These are phyloP conservation scores for Colletotrichum horii DNA, from an alignment of 2,329 filamentous ascomycete species.

Conservation along the genomic window DNA sequence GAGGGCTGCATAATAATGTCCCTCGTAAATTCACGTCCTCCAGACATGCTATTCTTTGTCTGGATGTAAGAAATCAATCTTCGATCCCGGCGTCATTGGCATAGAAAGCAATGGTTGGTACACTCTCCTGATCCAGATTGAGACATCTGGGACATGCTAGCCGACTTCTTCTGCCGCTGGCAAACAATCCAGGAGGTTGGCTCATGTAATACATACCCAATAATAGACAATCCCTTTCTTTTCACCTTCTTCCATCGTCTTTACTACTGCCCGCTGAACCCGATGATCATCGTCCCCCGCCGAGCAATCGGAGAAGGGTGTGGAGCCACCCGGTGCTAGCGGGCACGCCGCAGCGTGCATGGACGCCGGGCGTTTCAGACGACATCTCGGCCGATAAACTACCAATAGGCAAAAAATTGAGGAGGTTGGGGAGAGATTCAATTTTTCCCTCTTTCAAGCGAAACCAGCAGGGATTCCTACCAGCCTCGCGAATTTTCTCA, in stretches of 20 bases:
- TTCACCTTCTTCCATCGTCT: neutral
- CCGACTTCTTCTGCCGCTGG: neutral
- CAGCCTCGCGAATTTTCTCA: neutral
- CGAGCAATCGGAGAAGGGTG: neutral
- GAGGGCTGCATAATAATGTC: neutral
- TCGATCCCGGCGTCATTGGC: neutral
- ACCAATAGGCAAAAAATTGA: neutral
- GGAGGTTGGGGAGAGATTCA: conserved; percentile 1
- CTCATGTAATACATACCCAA: neutral
- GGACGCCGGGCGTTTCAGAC: conserved; percentile 14
- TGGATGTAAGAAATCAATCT: neutral
- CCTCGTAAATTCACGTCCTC: neutral
- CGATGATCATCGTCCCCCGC: neutral
- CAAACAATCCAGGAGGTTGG: neutral
- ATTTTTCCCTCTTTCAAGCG: neutral
- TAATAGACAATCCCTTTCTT: neutral
- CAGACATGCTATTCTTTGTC: neutral
- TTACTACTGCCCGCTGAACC: neutral
- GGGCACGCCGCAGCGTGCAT: neutral
- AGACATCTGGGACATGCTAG: neutral
- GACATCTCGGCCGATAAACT: conserved; percentile 7
- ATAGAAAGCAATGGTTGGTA: neutral
- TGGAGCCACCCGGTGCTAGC: neutral
- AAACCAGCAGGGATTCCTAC: neutral
- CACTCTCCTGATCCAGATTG: neutral